Base-by-base conservation (phyloP, 164 flowering plant species). In the Sextonia rubra region DNA sequence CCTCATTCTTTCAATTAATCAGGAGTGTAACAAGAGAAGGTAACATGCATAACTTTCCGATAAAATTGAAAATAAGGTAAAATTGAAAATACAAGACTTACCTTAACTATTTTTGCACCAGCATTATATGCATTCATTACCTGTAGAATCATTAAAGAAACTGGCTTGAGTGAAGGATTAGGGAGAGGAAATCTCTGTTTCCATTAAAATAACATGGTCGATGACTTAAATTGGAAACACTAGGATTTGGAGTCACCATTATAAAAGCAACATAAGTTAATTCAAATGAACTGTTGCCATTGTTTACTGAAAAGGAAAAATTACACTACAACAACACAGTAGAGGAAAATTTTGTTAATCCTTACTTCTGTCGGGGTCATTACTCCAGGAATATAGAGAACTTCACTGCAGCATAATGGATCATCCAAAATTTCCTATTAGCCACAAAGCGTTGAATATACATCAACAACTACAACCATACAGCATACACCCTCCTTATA, bases 301-400 rank as follows among this genome's bases (percentile, higher is more conserved):
- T 24, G 27, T 22, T 61, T 61, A 22, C 4, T 22, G 12, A 61
- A 23, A 52, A 52, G 17, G 58, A 14, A 12, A 23, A 61, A 12
- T 61, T 61, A 25, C 30, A 61, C 18, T 23, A 55, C 29, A 58
- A 23, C 29, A 26, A 24, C 23, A 29, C 23, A 30, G 12, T 14
- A 37, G 15, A 2, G 24, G 27, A 61, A 29, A 64, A 49, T 12
- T n/a, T 11, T 7, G 20, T 6, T 2, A 15, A 37, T 56, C 73
- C 82, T 70, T 82, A 92, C 97, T 81, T 92, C 97, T 71, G 97
- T 87, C 65, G 95, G 97, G 55, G 92, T 92, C 92, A 89, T 89
- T 62, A 64, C 95, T 76, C 97, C 97, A 69, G 95, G 97, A 64
- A 92, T 87, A 70, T 92, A 92, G 11, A 92, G 77, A 71, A 85